Percentiles rank a stretch among this genome's conserved stretches.
Evolutionary conservation across 2,329 filamentous ascomycete genomes (phyloP).

Genomic region (Venturiaceae sp.): DNA sequence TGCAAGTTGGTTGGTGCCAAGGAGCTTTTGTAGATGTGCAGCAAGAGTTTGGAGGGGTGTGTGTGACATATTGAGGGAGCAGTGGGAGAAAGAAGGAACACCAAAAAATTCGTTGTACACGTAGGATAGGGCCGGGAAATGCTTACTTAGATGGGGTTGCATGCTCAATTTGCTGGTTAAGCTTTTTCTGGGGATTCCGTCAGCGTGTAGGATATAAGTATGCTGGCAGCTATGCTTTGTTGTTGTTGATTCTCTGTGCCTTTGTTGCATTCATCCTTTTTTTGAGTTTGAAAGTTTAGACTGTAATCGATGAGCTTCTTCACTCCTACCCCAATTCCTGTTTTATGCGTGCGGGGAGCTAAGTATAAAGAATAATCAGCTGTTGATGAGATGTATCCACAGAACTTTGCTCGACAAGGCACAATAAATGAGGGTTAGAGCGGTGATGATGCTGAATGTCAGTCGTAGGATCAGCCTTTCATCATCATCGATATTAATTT

Average conservation of each 20-base stretch:
- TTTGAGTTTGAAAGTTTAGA: not conserved
- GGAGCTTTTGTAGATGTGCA: not conserved
- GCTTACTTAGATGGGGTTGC: not conserved
- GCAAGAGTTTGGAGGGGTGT: no score
- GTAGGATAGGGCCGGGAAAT: no score
- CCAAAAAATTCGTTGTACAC: not conserved
- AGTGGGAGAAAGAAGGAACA: not conserved
- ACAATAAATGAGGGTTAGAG: no score
- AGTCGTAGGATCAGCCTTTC: no score
- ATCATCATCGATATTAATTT: no score
- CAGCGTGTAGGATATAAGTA: not conserved
- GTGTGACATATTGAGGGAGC: not conserved
- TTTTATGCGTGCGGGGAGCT: no score
- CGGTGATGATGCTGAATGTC: no score
- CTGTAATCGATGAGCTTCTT: not conserved
- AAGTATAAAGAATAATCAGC: no score
- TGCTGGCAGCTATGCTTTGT: not conserved
- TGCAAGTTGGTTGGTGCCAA: conserved; percentile 75
- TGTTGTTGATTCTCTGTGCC: not conserved
- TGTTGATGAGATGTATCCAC: no score
- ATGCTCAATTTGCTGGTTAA: not conserved
- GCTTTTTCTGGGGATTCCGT: not conserved
- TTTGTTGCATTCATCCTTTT: not conserved
- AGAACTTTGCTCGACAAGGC: no score
- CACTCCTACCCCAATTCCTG: no score